Evolutionary conservation across 768 basidiomycete genomes (phyloP), one percentile per base, ranked within the genome.

Genomic region (Macrolepiota albuminosa): DNA sequence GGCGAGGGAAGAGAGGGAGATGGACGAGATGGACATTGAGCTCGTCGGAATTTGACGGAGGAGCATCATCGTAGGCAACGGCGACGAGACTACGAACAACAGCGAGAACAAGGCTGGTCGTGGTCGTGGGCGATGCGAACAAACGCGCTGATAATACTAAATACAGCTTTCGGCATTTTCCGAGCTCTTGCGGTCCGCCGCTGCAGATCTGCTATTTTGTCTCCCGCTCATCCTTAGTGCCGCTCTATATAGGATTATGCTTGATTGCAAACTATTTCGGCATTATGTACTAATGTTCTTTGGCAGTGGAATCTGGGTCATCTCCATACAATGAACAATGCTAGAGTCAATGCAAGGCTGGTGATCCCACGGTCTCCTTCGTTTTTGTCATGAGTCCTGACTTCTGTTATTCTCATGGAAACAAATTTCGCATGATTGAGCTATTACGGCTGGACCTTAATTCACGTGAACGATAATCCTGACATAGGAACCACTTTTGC

Each of bases 31-130:
- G 16, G 65, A 54, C 56, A 64, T 56, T 61, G 64, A 68, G 60
- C 57, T 54, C 62, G 64, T 58, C 47, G 64, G 66, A 39, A 67
- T 48, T 53, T 65, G 64, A 57, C 66, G 66, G 29, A 69, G 63
- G 58, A 69, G 66, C 66, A 67, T 63, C 66, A 64, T 69, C 54
- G 54, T 66, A 55, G 50, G 31, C 57, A 36, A 64, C 64, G 59
- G 52, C 63, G 64, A 62, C 61, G 64, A 64, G 58, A 61, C 64
- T 57, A 59, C 39, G 59, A 58, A 55, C 61, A 34, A 58, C 64
- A 66, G 66, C 64, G 61, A 46, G 64, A 52, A 59, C 61, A 10
- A 10, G 52, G 64, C 61, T 62, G 62, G 64, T 67, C 62, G 64
- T 63, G 58, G 66, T 63, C 63, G 66, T 65, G 57, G 59, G 55